Evolutionary conservation across 2,329 filamentous ascomycete species (phyloP).

Genomic region (Aspergillus melleus): DNA sequence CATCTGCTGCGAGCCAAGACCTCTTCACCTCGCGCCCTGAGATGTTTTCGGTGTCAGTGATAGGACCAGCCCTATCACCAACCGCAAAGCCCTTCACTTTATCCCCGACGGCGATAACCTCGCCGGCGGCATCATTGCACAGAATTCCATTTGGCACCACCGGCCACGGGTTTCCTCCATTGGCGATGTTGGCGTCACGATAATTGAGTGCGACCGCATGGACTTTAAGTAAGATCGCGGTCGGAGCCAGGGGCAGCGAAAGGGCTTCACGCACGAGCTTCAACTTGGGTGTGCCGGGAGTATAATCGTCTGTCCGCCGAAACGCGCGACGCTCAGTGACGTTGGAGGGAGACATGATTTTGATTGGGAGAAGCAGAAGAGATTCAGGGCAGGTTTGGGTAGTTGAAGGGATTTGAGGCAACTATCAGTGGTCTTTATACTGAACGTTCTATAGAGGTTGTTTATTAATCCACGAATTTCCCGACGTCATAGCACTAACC

Average conservation of each 20-base stretch:
- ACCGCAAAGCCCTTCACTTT: slow-evolving; percentile 31
- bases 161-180: slow-evolving; percentile 42
- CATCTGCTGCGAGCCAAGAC: slow-evolving; percentile 47
- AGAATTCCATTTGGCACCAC: slow-evolving; percentile 33
- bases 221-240: slow-evolving; percentile 24
- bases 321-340: slow-evolving; percentile 25
- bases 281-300: slow-evolving; percentile 33
- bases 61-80: slow-evolving; percentile 42
- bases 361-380: too few relatives aligned
- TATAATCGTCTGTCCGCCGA: slow-evolving; percentile 36
- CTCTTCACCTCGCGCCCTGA: slow-evolving; percentile 38
- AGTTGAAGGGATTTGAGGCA: too few relatives aligned
- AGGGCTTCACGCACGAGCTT: slow-evolving; percentile 37
- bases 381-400: too few relatives aligned
- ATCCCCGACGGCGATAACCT: slow-evolving; percentile 41
- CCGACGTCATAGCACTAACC: too few relatives aligned
- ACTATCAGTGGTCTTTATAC: too few relatives aligned
- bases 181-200: slow-evolving; percentile 28
- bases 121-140: slow-evolving; percentile 45
- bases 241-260: slow-evolving; percentile 29
- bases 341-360: neutral
- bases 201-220: slow-evolving; percentile 27
- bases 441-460: too few relatives aligned
- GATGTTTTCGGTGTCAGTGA: slow-evolving; percentile 43
- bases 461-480: too few relatives aligned